Evolutionary conservation across 2,329 filamentous ascomycete genomes (phyloP), one percentile per base, ranked within the genome.

Genomic region (Aspergillus intermedius): DNA sequence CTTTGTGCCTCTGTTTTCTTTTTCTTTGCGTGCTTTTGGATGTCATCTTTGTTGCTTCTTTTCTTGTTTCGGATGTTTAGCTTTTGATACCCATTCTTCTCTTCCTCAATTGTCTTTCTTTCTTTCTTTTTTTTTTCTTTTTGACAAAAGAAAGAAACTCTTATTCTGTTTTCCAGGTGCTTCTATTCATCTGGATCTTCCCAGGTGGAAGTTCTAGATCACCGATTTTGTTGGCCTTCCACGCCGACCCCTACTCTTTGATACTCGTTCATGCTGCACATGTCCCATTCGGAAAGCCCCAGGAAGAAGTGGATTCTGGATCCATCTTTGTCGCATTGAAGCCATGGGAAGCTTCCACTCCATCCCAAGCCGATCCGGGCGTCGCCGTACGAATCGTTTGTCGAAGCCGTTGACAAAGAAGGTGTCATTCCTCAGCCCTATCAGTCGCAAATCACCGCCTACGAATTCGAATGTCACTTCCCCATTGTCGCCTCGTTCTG

Each of bases 271-370:
- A 30, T 12, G 25, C 10, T 30, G 25, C 8, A 10, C 25, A 30
- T 30, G 25, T 4, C 25, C 25, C 25, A 30, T 30, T 7, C 25
- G 25, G 25, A 30, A 30, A 12, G 9, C 10, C 25, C 10, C 25
- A 30, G 25, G 9, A 30, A 21, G 35, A 39, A 15, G 17, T 15
- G 21, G 39, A 21, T n/a, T 4, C n/a, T 42, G 19, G 13, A 17
- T 25, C 22, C n/a, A 42, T 41, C 46, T 43, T 51, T 42, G 30
- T 42, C 42, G 17, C 23, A 49, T 21, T 44, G 40, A 57, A 58
- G 56, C 48, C 56, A 71, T 71, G 68, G 68, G 68, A 54, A 68
- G 64, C 54, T 59, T 56, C 17, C 61, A 64, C 46, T 70, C 68
- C 30, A 60, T 57, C 42, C 56, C 56, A 51, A 60, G 52, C 46